Conservation (phyloP, 345 rosid species). For the Microcos paniculata region DNA sequence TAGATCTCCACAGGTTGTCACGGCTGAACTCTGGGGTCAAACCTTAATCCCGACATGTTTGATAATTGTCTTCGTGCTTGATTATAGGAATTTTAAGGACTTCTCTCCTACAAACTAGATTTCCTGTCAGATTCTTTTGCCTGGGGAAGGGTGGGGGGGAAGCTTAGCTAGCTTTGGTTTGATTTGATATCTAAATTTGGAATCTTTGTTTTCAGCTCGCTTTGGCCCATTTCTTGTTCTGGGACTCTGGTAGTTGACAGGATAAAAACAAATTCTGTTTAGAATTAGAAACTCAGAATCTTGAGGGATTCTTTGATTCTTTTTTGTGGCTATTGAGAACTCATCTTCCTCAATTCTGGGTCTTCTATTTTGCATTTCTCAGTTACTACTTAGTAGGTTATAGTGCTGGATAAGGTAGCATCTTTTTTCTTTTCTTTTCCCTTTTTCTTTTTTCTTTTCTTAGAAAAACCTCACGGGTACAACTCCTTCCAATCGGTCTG, state of each 20-base stretch:
- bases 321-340: conserved; percentile 21
- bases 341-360: conserved; percentile 30
- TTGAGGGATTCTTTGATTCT: conserved; percentile 36
- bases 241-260: conserved; percentile 31
- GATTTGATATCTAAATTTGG: conserved; percentile 28
- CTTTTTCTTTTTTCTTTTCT: conserved; percentile 12
- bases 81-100: conserved; percentile 22
- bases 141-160: conserved; percentile 17
- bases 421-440: conserved; percentile 15
- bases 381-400: conserved; percentile 19
- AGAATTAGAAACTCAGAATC: conserved; percentile 41
- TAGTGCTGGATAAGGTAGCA: conserved; percentile 42
- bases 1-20: conserved; percentile 20
- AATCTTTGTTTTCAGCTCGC: conserved; percentile 26
- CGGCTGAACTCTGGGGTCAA: conserved; percentile 29
- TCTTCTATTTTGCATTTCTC: conserved; percentile 24
- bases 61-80: conserved; percentile 19
- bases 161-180: background rate
- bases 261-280: conserved; percentile 30
- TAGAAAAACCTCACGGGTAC: background rate
- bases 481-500: conserved; percentile 20
- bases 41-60: conserved; percentile 24
- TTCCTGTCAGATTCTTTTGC: conserved; percentile 34
- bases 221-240: conserved; percentile 36
- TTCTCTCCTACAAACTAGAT: conserved; percentile 18